phyloP scores from a whole-genome alignment of 2,329 filamentous ascomycete genomes.

The Myrmaecium sp. region DNA sequence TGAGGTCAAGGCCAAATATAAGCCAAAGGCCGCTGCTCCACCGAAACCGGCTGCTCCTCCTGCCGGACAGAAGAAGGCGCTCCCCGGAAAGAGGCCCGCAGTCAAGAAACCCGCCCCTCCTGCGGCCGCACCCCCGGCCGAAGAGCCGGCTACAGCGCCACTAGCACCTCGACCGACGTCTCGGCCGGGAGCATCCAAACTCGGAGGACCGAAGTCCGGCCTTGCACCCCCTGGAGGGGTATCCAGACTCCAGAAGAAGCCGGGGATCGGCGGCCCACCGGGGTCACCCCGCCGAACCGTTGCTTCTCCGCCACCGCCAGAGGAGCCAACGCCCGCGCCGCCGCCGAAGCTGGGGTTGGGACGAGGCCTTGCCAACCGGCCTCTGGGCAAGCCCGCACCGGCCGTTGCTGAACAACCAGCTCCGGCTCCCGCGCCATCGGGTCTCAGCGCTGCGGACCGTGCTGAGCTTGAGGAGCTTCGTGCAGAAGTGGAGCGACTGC shows the following conservation, averaged over 20 bases:
- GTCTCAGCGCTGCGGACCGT: slow-evolving; percentile 62
- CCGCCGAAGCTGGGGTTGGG: slow-evolving; percentile 49
- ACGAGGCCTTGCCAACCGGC: slow-evolving; percentile 66
- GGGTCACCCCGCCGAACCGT: slow-evolving; percentile 10
- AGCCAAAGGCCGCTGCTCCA: slow-evolving; percentile 58
- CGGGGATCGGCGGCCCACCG: slow-evolving; percentile 10
- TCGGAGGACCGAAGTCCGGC: slow-evolving; percentile 24
- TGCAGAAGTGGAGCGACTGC: slow-evolving; percentile 61
- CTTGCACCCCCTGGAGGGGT: slow-evolving; percentile 18
- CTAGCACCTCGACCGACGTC: slow-evolving; percentile 42
- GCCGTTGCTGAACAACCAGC: slow-evolving; percentile 26
- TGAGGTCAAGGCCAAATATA: slow-evolving; percentile 77
- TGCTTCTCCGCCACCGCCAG: slow-evolving; percentile 28
- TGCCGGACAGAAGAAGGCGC: slow-evolving; percentile 23
- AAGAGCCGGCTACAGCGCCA: slow-evolving; percentile 34
- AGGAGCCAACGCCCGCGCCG: slow-evolving; percentile 25
- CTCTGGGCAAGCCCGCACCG: slow-evolving; percentile 52
- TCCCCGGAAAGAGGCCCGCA: slow-evolving; percentile 33
- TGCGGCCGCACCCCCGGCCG: slow-evolving; percentile 16
- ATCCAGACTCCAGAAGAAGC: slow-evolving; percentile 24
- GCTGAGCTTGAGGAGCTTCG: slow-evolving; percentile 87
- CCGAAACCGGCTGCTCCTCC: slow-evolving; percentile 40
- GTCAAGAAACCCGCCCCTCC: slow-evolving; percentile 35
- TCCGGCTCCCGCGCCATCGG: slow-evolving; percentile 39
- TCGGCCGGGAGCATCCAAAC: slow-evolving; percentile 26